These are phyloP conservation scores for Limonium bicolor DNA, from an alignment of 148 eudicot species.

Conservation along the genomic window DNA sequence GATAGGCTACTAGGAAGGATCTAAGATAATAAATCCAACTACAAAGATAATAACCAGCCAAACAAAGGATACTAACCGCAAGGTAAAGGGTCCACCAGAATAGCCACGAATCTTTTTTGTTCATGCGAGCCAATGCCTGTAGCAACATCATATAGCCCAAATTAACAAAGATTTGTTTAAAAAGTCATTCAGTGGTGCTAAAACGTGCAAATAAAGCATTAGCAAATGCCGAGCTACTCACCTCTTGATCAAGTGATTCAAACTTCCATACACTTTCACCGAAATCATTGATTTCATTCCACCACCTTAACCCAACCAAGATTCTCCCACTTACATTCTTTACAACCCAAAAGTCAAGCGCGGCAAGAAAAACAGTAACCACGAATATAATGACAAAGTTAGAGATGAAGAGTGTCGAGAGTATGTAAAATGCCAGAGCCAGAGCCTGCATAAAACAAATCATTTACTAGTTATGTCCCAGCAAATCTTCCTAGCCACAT, in stretches of 20 bases:
- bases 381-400: conserved; percentile 92
- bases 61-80: conserved; percentile 34
- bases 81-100: conserved; percentile 98
- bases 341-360: conserved; percentile 97
- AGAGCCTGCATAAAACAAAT: conserved; percentile 44
- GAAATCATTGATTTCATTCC: conserved; percentile 88
- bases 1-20: too few species aligned
- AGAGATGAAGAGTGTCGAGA: conserved; percentile 68
- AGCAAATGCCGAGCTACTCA: conserved; percentile 16
- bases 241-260: conserved; percentile 99
- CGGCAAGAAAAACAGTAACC: conserved; percentile 75
- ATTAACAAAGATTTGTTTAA: background rate
- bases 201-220: background rate
- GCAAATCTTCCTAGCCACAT: background rate
- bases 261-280: conserved; percentile 95
- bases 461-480: background rate
- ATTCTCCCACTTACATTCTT: conserved; percentile 99
- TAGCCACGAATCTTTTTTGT: conserved; percentile 97
- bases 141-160: conserved; percentile 1
- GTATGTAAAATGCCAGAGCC: conserved; percentile 87
- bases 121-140: conserved; percentile 92
- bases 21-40: too few species aligned
- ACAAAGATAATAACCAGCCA: conserved; percentile 1
- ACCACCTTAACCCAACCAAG: conserved; percentile 95
- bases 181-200: background rate